Evolutionary conservation across 306 rosid species (phyloP).

Genomic region (Corylus avellana): DNA sequence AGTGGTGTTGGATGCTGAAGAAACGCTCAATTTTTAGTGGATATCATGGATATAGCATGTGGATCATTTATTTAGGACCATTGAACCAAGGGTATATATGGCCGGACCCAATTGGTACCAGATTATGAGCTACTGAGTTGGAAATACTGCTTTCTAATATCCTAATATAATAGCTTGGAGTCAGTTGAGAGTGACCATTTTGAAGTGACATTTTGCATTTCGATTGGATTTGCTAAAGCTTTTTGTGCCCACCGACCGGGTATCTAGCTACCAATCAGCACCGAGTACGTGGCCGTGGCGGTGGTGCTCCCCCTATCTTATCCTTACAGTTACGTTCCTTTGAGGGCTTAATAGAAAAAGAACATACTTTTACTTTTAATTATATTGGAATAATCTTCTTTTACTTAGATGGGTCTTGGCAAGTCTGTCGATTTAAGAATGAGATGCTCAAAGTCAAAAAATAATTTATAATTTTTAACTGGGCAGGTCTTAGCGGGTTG

Average conservation of each 20-base stretch:
- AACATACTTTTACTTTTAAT: too few relatives aligned
- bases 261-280: background rate
- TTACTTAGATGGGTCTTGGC: too few relatives aligned
- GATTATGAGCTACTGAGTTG: background rate
- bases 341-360: too few relatives aligned
- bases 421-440: too few relatives aligned
- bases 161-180: background rate
- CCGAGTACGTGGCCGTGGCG: background rate
- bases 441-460: too few relatives aligned
- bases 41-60: background rate
- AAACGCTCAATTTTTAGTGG: background rate
- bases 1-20: background rate
- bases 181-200: background rate
- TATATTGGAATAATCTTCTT: too few relatives aligned
- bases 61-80: background rate
- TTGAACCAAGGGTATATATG: background rate
- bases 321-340: too few relatives aligned
- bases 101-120: background rate
- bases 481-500: too few relatives aligned
- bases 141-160: background rate
- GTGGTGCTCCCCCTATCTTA: background rate
- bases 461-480: too few relatives aligned
- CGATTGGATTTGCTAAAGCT: slow-evolving; percentile 1
- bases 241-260: background rate
- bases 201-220: background rate